Percentiles rank a stretch among this genome's conserved stretches.
Conservation (phyloP, 2,329 filamentous ascomycete species). For the Ceratocystis ficicola region DNA sequence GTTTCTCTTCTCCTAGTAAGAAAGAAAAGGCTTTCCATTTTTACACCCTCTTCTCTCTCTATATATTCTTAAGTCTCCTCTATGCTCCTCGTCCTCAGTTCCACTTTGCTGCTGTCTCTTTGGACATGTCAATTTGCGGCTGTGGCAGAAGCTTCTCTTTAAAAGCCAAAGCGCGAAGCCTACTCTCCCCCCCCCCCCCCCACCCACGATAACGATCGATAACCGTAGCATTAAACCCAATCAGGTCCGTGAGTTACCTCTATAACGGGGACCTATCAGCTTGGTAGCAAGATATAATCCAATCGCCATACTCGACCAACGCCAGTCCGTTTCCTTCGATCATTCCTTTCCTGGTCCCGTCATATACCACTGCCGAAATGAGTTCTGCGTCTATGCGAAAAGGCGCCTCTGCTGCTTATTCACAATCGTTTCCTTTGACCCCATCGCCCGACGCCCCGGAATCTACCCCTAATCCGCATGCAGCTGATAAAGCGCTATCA, state of each 20-base stretch:
- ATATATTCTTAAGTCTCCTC: background rate
- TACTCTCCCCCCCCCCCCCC: background rate
- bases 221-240: background rate
- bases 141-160: background rate
- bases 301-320: background rate
- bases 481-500: background rate
- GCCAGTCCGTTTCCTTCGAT: background rate
- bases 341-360: background rate
- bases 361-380: background rate
- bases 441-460: slow-evolving; percentile 16
- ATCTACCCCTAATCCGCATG: background rate
- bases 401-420: background rate
- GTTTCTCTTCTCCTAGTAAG: background rate
- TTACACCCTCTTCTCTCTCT: background rate
- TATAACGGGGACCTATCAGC: no score
- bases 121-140: background rate
- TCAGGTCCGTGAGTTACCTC: no score
- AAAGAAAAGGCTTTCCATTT: background rate
- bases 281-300: background rate
- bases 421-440: slow-evolving; percentile 18
- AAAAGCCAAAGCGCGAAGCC: background rate
- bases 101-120: background rate
- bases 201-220: background rate
- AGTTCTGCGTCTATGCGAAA: background rate
- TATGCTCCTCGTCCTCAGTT: background rate